Conservation (phyloP, 169 alveolate genomes). For the Cryptosporidium ubiquitum region DNA sequence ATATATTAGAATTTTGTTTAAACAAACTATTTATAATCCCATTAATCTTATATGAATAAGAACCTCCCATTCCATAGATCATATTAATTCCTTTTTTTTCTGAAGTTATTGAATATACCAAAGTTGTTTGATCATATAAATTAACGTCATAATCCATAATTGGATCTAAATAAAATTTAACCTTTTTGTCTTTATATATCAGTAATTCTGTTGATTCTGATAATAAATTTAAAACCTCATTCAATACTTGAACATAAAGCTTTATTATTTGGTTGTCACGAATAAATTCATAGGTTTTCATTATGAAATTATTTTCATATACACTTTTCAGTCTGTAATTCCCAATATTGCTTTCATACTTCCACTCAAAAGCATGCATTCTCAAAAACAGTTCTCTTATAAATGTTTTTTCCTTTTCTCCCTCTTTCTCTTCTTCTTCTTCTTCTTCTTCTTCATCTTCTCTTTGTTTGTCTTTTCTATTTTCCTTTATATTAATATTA, state of each 20-base stretch:
- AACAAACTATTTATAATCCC: neutral
- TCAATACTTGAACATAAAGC: slow-evolving; percentile 1
- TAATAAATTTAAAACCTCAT: slow-evolving; percentile 19
- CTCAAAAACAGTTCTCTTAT: neutral
- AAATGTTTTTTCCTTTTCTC: neutral
- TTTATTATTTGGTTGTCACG: slow-evolving; percentile 5
- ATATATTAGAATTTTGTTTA: too few species aligned
- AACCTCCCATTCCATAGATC: slow-evolving; percentile 72
- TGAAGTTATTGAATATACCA: slow-evolving; percentile 25
- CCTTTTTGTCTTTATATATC: neutral
- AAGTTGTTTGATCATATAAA: slow-evolving; percentile 12
- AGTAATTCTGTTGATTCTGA: slow-evolving; percentile 37
- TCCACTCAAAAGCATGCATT: slow-evolving; percentile 35
- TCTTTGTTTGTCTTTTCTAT: neutral
- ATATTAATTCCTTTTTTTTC: neutral
- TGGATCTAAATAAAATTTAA: slow-evolving; percentile 45
- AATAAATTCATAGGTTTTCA: slow-evolving; percentile 3
- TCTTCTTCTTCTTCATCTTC: neutral
- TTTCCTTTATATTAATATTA: neutral
- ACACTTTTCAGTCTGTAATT: slow-evolving; percentile 13
- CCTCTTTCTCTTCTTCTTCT: neutral
- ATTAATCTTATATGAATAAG: slow-evolving; percentile 9
- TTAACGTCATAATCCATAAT: slow-evolving; percentile 50
- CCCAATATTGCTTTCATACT: slow-evolving; percentile 14
- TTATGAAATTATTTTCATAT: slow-evolving; percentile 3